A percentile compares a stretch with the other conserved stretches of the same genome.
phyloP scores from a whole-genome alignment of 1,284 basidiomycete genomes.

The Rugosomyces carneus region DNA sequence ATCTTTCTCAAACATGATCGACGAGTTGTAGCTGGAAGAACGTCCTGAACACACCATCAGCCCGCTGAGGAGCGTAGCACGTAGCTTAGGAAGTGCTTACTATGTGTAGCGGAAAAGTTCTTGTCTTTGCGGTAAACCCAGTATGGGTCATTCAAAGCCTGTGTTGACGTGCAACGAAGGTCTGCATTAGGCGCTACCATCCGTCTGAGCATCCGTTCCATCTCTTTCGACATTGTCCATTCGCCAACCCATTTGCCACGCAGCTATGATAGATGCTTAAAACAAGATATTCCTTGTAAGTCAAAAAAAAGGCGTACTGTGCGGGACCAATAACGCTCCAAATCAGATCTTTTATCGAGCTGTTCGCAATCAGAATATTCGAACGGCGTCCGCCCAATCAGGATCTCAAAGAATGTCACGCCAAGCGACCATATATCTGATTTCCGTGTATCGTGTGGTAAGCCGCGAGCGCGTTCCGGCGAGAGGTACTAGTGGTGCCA shows the following conservation, averaged over 20 bases:
- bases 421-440: conserved; percentile 92
- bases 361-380: conserved; percentile 78
- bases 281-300: not conserved
- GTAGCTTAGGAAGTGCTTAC: conserved; percentile 18
- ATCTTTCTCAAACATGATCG: conserved; percentile 44
- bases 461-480: conserved; percentile 80
- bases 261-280: conserved; percentile 32
- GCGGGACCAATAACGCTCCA: conserved; percentile 79
- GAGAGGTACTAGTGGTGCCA: conserved; percentile 63
- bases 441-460: conserved; percentile 86
- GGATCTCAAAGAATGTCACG: conserved; percentile 88
- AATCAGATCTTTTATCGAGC: conserved; percentile 75
- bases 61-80: not conserved
- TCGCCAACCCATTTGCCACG: conserved; percentile 81
- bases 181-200: conserved; percentile 79
- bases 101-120: conserved; percentile 23
- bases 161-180: conserved; percentile 57
- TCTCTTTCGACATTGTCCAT: conserved; percentile 64
- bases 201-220: conserved; percentile 60
- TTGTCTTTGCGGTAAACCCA: conserved; percentile 40
- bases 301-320: conserved; percentile 43
- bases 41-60: conserved; percentile 31
- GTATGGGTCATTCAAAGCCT: conserved; percentile 62
- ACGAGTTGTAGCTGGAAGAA: conserved; percentile 46
- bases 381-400: conserved; percentile 87